Percentiles rank a stretch among this genome's conserved stretches.
These are phyloP conservation scores for Colletotrichum echinochloae DNA, from an alignment of 2,329 filamentous ascomycete species.

Conservation along the genomic window DNA sequence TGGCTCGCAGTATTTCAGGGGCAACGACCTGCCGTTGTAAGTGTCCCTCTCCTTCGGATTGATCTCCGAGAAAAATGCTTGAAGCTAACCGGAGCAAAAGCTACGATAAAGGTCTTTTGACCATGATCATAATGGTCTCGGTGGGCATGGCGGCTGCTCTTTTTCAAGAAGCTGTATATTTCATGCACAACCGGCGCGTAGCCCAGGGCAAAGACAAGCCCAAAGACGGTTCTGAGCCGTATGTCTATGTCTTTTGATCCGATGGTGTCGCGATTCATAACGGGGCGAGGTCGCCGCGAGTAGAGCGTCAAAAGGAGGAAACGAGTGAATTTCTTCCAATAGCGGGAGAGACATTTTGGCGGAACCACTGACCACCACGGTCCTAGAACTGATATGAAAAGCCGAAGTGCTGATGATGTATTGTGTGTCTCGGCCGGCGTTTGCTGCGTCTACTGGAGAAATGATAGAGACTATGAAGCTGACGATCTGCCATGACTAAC, in stretches of 20 bases:
- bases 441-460: neutral
- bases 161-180: conserved; percentile 56
- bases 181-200: conserved; percentile 51
- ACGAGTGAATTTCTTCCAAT: neutral
- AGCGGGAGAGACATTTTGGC: neutral
- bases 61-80: neutral
- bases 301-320: neutral
- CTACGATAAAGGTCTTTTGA: conserved; percentile 58
- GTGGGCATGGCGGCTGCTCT: conserved; percentile 54
- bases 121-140: conserved; percentile 59
- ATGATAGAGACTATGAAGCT: neutral
- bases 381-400: neutral
- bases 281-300: no score
- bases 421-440: neutral
- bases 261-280: neutral
- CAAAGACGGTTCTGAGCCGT: conserved; percentile 41
- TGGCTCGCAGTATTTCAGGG: conserved; percentile 62
- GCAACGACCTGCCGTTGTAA: conserved; percentile 55
- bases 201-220: conserved; percentile 41
- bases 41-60: conserved; percentile 27
- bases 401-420: neutral
- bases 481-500: neutral
- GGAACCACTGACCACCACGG: neutral
- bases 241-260: conserved; percentile 33
- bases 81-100: conserved; percentile 41